These are phyloP conservation scores for Rubroboletus pulcherrimus DNA, from an alignment of 768 basidiomycete genomes.

Conservation along the genomic window DNA sequence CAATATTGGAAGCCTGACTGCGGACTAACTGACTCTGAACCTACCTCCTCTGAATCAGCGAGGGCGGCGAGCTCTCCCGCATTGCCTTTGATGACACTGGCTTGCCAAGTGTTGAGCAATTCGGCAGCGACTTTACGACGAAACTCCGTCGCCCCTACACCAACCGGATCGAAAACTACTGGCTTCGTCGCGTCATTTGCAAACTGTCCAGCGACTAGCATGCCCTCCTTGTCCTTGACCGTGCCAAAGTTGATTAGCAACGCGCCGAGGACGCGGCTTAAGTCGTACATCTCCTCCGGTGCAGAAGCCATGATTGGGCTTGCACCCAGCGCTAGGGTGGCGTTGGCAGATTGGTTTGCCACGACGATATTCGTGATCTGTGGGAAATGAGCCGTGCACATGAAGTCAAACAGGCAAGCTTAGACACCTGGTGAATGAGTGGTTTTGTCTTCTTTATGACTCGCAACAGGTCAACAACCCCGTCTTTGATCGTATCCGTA, in stretches of 20 bases:
- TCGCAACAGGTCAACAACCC: conserved; percentile 47
- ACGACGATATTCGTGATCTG: conserved; percentile 91
- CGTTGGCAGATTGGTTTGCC: conserved; percentile 84
- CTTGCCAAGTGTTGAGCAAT: conserved; percentile 74
- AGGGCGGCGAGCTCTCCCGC: conserved; percentile 83
- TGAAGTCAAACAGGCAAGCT: neutral
- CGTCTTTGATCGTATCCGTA: conserved; percentile 36
- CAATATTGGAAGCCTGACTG: neutral
- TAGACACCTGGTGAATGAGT: conserved; percentile 74
- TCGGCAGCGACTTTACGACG: conserved; percentile 56
- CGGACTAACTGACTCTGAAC: neutral
- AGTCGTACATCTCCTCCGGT: conserved; percentile 76
- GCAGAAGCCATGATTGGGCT: conserved; percentile 95
- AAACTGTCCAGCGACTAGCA: conserved; percentile 67
- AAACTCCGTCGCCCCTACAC: conserved; percentile 76
- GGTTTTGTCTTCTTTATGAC: conserved; percentile 54
- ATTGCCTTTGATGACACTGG: conserved; percentile 92
- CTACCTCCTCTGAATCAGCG: conserved; percentile 71
- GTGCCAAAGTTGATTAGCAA: conserved; percentile 90
- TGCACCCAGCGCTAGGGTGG: conserved; percentile 81
- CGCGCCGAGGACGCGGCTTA: conserved; percentile 60
- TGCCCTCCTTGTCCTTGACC: conserved; percentile 63
- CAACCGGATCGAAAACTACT: conserved; percentile 89
- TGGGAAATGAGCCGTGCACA: neutral
- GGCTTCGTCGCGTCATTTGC: conserved; percentile 72